phyloP scores from a whole-genome alignment of 768 basidiomycete species.

The Collybiopsis luxurians region DNA sequence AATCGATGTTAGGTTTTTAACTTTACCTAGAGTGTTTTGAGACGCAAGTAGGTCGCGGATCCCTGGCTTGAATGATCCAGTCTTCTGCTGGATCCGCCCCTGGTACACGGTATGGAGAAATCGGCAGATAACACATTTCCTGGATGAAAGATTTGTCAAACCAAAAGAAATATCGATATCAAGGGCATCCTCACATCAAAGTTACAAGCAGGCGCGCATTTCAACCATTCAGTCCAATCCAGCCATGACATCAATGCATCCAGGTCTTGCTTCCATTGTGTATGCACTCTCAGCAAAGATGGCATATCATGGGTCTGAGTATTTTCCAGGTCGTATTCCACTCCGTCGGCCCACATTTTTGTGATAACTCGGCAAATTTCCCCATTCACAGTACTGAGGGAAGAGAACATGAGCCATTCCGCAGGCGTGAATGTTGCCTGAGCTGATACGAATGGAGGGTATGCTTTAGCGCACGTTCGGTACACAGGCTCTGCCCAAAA shows the following conservation, averaged over 20 bases:
- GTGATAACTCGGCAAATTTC: conserved; percentile 20
- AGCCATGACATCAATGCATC: conserved; percentile 1
- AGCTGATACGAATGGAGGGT: conserved; percentile 18
- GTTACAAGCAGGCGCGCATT: neutral
- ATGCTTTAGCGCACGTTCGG: conserved; percentile 26
- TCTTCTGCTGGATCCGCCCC: neutral
- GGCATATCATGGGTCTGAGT: too few relatives aligned
- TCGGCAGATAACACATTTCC: conserved; percentile 7
- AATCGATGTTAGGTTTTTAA: neutral
- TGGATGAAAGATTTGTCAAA: neutral
- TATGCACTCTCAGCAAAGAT: neutral
- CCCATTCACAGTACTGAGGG: conserved; percentile 16
- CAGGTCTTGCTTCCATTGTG: neutral
- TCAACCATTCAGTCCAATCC: conserved; percentile 6
- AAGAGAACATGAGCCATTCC: conserved; percentile 15
- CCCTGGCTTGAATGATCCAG: neutral
- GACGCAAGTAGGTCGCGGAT: neutral
- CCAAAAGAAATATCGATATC: too few relatives aligned
- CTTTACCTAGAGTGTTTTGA: neutral
- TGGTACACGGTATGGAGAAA: conserved; percentile 2
- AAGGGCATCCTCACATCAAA: neutral
- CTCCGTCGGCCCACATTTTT: conserved; percentile 18
- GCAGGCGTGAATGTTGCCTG: conserved; percentile 11
- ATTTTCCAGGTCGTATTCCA: neutral
- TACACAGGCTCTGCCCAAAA: conserved; percentile 29